Base-by-base conservation (phyloP, 129 eudicot genomes). In the Flaveria bidentis region DNA sequence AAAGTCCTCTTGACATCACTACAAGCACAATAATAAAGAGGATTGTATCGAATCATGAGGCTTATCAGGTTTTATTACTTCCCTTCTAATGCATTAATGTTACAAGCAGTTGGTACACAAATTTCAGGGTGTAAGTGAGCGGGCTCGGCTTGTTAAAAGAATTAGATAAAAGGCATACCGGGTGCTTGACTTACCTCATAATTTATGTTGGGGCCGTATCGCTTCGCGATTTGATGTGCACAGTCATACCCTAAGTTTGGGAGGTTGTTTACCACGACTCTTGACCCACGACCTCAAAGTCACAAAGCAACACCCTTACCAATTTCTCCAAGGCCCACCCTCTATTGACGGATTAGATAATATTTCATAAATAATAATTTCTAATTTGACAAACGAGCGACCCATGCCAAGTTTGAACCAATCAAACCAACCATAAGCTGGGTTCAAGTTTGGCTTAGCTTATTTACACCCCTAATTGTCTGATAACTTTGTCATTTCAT, bases 11-110 rank as follows among this genome's bases (percentile, higher is more conserved):
- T 20, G 97, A 95, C 57, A 87, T 95, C 51, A 89, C 96, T 62
- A 95, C 99, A 26, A 87, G 96, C 87, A 95, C 99, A 42, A 95
- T 95, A 68, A 95, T 95, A 30, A 91, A 75, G 85, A 91, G 99
- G 82, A 95, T 95, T 33, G 97, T 95, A 41, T 85, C 99, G 20
- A 95, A 95, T 82, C 99, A 95, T 11, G 99, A 95, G 47, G 97
- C 99, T 17, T 95, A 87, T 84, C 97, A 95, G 99, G 99, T 95
- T 83, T 78, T 46, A 17, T 26, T 56, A 13, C 68, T 47, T 71
- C 62, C 53, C 22, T 72, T 42, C 46, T 25, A 41, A 69, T 69
- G 14, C 30, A 28, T 69, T 13, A 22, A 14, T 6, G 30, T 28
- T 26, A 15, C 13, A 62, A 28, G 45, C 45, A 62, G 10, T 18